Evolutionary conservation across 352 stramenopile genomes (phyloP).

Genomic region (Pythium pyrilobum): DNA sequence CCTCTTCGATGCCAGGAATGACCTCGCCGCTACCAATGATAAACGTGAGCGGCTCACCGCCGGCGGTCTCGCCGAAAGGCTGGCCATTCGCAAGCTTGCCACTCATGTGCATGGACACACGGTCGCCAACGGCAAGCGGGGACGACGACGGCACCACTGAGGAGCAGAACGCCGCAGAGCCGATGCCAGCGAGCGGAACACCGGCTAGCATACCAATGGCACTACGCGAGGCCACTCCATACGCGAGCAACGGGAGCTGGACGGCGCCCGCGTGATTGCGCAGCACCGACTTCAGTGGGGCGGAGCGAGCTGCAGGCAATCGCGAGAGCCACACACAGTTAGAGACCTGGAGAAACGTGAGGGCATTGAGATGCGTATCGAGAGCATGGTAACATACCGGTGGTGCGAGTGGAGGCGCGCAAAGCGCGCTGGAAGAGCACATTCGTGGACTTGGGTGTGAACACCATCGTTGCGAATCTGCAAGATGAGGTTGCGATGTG

Average conservation of each 20-base stretch:
- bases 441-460: constrained; percentile 9
- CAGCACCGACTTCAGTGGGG: not conserved
- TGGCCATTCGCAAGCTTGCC: constrained; percentile 59
- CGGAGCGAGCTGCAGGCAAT: not conserved
- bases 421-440: constrained; percentile 13
- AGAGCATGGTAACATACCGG: constrained; percentile 1
- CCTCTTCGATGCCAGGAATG: constrained; percentile 65
- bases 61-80: constrained; percentile 44
- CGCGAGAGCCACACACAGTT: not conserved
- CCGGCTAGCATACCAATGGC: not conserved
- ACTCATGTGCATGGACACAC: constrained; percentile 62
- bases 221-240: not conserved
- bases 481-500: not conserved
- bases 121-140: constrained; percentile 49
- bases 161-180: constrained; percentile 22
- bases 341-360: too few relatives aligned
- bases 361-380: too few relatives aligned
- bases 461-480: constrained; percentile 8
- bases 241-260: constrained; percentile 14
- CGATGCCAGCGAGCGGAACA: constrained; percentile 2
- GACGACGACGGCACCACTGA: constrained; percentile 10
- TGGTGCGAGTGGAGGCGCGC: constrained; percentile 6
- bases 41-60: constrained; percentile 53
- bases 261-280: constrained; percentile 11
- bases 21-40: constrained; percentile 67